phyloP scores from a whole-genome alignment of 495 filamentous ascomycete species.

The Neurospora intermedia region DNA sequence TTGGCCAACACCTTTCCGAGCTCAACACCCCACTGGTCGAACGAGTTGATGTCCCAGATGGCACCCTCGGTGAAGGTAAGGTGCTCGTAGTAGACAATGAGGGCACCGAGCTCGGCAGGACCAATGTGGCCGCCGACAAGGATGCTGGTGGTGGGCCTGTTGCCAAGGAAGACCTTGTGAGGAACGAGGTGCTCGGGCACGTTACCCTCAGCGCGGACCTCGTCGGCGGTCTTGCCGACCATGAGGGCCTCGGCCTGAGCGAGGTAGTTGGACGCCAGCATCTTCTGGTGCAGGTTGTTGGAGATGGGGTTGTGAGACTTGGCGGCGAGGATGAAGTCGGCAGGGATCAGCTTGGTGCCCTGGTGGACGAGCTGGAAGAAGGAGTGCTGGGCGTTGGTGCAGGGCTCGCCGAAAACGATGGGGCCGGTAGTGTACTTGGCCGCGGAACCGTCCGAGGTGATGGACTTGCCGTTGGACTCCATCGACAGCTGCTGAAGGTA shows the following conservation, averaged over 20 bases:
- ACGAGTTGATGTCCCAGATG: constrained; percentile 98
- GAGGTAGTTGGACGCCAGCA: constrained; percentile 98
- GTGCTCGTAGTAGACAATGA: constrained; percentile 99
- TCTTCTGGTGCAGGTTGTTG: constrained; percentile 90
- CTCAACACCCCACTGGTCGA: constrained; percentile 99
- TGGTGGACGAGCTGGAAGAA: constrained; percentile 99
- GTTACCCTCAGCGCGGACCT: constrained; percentile 75
- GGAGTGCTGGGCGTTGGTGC: constrained; percentile 98
- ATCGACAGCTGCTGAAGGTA: constrained; percentile 98
- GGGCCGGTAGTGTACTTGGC: constrained; percentile 94
- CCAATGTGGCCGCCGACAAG: constrained; percentile 85
- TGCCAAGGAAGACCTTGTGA: constrained; percentile 99
- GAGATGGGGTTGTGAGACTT: constrained; percentile 94
- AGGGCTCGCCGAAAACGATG: constrained; percentile 93
- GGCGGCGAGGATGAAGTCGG: constrained; percentile 93
- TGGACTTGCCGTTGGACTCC: constrained; percentile 98
- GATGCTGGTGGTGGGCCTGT: constrained; percentile 91
- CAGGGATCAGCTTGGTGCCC: constrained; percentile 95
- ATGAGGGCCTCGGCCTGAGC: constrained; percentile 96
- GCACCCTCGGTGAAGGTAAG: constrained; percentile 95
- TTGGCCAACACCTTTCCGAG: constrained; percentile 92
- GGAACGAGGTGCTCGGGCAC: constrained; percentile 73
- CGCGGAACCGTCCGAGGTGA: constrained; percentile 80
- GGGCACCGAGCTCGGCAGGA: constrained; percentile 79
- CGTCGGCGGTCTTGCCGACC: constrained; percentile 88